These are phyloP conservation scores for Jackrogersella multiformis DNA, from an alignment of 495 filamentous ascomycete genomes.

Conservation along the genomic window DNA sequence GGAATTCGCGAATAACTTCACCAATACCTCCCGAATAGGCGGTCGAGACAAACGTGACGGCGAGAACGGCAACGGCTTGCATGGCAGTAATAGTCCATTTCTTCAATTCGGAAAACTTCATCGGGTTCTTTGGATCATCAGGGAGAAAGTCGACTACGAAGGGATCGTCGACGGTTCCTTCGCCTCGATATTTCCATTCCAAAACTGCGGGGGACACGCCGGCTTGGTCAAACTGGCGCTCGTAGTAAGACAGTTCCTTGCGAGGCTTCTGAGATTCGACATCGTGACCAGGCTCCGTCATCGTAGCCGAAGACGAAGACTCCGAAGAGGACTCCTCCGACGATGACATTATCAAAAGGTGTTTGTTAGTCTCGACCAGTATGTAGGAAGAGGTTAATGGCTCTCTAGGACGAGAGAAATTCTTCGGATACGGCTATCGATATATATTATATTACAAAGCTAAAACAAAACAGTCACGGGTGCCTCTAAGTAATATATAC, in stretches of 20 bases:
- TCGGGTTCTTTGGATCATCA: slow-evolving; percentile 75
- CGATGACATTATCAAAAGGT: slow-evolving; percentile 22
- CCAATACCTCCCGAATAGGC: slow-evolving; percentile 76
- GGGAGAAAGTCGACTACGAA: slow-evolving; percentile 79
- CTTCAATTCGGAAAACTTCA: slow-evolving; percentile 65
- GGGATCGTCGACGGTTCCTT: slow-evolving; percentile 77
- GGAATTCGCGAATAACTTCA: slow-evolving; percentile 68
- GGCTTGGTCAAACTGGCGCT: slow-evolving; percentile 49
- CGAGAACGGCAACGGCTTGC: slow-evolving; percentile 73
- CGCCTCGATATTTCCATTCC: slow-evolving; percentile 69
- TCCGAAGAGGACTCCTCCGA: slow-evolving; percentile 34
- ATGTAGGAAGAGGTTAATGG: neutral
- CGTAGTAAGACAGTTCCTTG: slow-evolving; percentile 31
- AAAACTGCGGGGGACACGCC: slow-evolving; percentile 58
- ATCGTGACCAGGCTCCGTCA: slow-evolving; percentile 30
- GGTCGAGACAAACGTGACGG: slow-evolving; percentile 79
- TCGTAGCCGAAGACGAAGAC: slow-evolving; percentile 39
- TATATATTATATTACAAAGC: slow-evolving; percentile 2
- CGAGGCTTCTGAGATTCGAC: slow-evolving; percentile 27
- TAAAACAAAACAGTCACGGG: neutral
- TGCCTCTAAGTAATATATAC: neutral
- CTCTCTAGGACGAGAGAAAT: too few species aligned
- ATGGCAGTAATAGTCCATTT: slow-evolving; percentile 78
- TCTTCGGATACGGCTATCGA: neutral
- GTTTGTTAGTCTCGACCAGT: neutral